phyloP scores from a whole-genome alignment of 768 basidiomycete genomes.

The Lactifluus volemus region DNA sequence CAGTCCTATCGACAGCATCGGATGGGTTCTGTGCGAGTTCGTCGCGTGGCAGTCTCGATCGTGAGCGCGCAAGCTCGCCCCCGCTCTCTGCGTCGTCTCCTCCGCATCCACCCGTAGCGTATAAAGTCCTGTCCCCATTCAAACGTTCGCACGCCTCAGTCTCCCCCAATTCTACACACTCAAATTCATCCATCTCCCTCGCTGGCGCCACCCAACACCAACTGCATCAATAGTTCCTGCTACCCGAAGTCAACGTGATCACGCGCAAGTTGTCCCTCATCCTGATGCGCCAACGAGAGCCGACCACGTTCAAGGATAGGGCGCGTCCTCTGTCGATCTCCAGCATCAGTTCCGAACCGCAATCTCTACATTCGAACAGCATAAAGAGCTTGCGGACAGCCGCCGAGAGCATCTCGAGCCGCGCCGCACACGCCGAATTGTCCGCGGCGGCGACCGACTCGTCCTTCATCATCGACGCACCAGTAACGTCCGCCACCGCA shows the following conservation, averaged over 20 bases:
- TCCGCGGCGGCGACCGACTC: not conserved
- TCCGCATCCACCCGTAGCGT: slow-evolving; percentile 19
- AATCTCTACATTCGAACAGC: slow-evolving; percentile 37
- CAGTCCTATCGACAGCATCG: slow-evolving; percentile 38
- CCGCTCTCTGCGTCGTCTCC: not conserved
- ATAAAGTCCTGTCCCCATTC: slow-evolving; percentile 24
- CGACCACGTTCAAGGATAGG: slow-evolving; percentile 29
- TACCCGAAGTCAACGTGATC: slow-evolving; percentile 11
- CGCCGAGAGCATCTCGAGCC: slow-evolving; percentile 36
- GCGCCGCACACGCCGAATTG: slow-evolving; percentile 13
- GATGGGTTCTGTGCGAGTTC: slow-evolving; percentile 14
- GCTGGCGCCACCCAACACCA: not conserved
- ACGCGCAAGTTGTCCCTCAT: slow-evolving; percentile 31
- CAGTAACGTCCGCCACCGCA: not conserved
- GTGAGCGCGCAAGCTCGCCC: slow-evolving; percentile 4
- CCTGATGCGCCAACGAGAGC: slow-evolving; percentile 26
- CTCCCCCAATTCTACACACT: slow-evolving; percentile 14
- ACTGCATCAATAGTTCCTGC: not conserved
- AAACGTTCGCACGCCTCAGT: slow-evolving; percentile 15
- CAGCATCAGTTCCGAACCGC: slow-evolving; percentile 35
- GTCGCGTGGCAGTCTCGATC: slow-evolving; percentile 13
- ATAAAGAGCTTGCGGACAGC: slow-evolving; percentile 48
- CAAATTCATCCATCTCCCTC: slow-evolving; percentile 17
- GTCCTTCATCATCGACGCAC: not conserved
- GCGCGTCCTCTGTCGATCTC: slow-evolving; percentile 42